phyloP scores from a whole-genome alignment of 2,329 filamentous ascomycete genomes.

The Alternaria novae-zelandiae region DNA sequence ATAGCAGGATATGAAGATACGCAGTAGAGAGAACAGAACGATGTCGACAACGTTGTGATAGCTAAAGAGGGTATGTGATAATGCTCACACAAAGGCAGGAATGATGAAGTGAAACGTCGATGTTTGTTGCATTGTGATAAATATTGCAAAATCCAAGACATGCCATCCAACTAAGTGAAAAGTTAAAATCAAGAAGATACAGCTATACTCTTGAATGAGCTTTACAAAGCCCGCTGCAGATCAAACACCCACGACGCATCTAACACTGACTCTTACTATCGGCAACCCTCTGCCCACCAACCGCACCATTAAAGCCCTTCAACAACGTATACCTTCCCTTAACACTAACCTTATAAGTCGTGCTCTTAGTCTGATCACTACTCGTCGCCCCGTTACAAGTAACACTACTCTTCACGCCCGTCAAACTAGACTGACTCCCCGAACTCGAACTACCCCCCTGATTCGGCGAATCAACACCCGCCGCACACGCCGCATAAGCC shows the following conservation, averaged over 20 bases:
- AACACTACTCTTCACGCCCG: neutral
- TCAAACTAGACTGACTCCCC: neutral
- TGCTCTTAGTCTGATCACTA: neutral
- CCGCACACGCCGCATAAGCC: neutral
- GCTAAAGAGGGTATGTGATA: neutral
- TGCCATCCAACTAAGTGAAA: rapidly evolving
- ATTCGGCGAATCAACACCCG: neutral
- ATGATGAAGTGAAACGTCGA: neutral
- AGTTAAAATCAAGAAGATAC: rapidly evolving
- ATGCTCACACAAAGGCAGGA: neutral
- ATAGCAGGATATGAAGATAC: neutral
- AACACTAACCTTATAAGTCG: neutral
- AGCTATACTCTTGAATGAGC: neutral
- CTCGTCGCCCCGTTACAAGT: neutral
- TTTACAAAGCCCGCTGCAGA: rapidly evolving
- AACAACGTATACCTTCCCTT: neutral
- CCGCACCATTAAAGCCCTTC: neutral
- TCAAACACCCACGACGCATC: neutral
- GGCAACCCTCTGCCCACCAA: neutral
- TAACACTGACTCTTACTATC: neutral
- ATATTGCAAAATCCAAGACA: neutral
- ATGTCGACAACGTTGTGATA: neutral
- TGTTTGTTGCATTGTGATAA: neutral
- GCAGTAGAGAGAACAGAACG: neutral
- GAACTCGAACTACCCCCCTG: neutral